Evolutionary conservation across 257 asterid genomes (phyloP).

Genomic region (Lantana camara): DNA sequence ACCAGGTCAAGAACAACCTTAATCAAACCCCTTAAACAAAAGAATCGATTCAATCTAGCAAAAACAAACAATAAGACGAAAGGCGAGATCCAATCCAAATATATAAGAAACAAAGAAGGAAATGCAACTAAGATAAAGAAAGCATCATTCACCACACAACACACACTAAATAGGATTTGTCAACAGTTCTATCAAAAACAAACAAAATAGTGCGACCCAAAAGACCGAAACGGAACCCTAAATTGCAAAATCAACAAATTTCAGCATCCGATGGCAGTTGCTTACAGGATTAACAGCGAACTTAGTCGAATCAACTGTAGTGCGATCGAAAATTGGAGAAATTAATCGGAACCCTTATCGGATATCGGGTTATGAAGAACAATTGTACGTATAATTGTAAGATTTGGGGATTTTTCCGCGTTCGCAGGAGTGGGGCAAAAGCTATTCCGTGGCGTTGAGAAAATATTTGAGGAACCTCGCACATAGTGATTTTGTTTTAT

Average conservation of each 20-base stretch:
- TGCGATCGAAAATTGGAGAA: neutral
- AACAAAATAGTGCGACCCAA: neutral
- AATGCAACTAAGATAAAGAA: slow-evolving; percentile 9
- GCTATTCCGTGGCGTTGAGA: neutral
- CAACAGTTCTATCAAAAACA: neutral
- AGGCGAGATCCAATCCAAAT: too few relatives aligned
- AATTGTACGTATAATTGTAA: neutral
- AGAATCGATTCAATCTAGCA: neutral
- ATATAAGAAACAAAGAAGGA: too few relatives aligned
- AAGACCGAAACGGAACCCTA: neutral
- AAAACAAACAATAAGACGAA: neutral
- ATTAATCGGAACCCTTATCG: slow-evolving; percentile 27
- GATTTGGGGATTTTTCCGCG: neutral
- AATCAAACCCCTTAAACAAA: slow-evolving; percentile 13
- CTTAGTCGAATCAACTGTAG: slow-evolving; percentile 12
- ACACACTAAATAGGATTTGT: neutral
- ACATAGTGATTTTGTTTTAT: neutral
- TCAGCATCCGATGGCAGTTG: neutral
- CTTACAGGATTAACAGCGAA: slow-evolving; percentile 28
- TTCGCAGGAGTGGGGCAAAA: neutral
- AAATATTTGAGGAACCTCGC: neutral
- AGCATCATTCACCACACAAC: neutral
- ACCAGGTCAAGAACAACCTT: slow-evolving; percentile 7
- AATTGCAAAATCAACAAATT: slow-evolving; percentile 1
- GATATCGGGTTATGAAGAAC: neutral